Base-by-base conservation (phyloP, 768 basidiomycete species). In the Candolleomyces aberdarensis region DNA sequence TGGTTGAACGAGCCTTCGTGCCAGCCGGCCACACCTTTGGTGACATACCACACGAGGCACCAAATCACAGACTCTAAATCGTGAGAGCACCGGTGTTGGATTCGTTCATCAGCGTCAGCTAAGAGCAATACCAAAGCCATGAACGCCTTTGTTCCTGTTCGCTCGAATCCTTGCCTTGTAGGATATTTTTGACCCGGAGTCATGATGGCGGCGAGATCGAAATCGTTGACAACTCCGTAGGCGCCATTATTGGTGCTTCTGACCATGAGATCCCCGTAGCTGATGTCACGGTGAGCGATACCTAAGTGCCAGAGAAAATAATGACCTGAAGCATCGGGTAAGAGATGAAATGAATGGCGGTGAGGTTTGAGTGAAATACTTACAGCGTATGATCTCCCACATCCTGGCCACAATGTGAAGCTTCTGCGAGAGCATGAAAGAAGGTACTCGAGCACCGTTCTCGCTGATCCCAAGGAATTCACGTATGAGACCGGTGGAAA, bases 181-280 rank as follows among this genome's bases (percentile, higher is more conserved):
- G 62, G 59, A 29, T 58, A 55, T n/a, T n/a, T 29, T 29, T 22
- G 59, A 11, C 64, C 59, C 36, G 62, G 59, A 8, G 39, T 20
- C 62, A 65, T 65, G 29, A 65, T 57, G 26, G 62, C 59, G 5
- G 64, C 64, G 5, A 63, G 56, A 52, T 65, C 64, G 46, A 60
- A 65, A 58, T 65, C 64, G 52, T 63, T 65, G 29, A 65, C 50
- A 41, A 65, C 57, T 4, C 26, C 10, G 19, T 20, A 19, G 20
- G 32, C 59, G 32, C 36, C 43, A 19, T 53, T 47, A n/a, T 15
- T 32, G 39, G 26, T 58, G 15, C 3, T 46, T 20, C 17, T 17
- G 20, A 48, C 36, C 64, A 65, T 65, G 43, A 65, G 20, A 46
- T 64, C 62, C 2, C 39, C 19, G 19, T 59, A 57, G 53, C 61